A percentile compares a stretch with the other conserved stretches of the same genome.
Conservation (phyloP, 148 eudicot species). For the Amaranthus cruentus region DNA sequence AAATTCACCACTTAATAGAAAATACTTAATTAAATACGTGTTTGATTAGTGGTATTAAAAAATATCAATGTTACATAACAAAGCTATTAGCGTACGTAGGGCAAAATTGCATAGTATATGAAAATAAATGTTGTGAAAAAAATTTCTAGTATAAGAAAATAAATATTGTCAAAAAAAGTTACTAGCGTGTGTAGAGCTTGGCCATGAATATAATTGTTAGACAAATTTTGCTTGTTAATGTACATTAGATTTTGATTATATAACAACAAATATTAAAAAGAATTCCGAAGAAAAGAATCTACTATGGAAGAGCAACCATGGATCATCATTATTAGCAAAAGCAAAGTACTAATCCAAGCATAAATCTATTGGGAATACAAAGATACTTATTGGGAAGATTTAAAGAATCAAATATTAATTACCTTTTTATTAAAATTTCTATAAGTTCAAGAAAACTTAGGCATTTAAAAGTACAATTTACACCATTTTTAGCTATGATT, state of each 20-base stretch:
- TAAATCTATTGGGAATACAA: conserved; percentile 25
- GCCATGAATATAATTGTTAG: too few species aligned
- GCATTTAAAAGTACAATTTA: not conserved
- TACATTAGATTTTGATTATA: not conserved
- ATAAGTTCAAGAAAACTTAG: not conserved
- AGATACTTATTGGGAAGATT: conserved; percentile 18
- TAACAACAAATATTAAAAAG: not conserved
- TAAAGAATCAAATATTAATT: not conserved
- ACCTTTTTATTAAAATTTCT: not conserved
- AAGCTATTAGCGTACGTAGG: too few species aligned
- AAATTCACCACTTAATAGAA: too few species aligned
- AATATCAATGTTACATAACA: too few species aligned
- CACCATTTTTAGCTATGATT: not conserved
- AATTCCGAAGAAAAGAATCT: not conserved
- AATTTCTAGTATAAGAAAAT: too few species aligned
- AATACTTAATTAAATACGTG: too few species aligned
- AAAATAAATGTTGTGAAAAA: too few species aligned
- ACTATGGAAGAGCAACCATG: not conserved
- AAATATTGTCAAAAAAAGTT: too few species aligned
- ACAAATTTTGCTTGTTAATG: not conserved
- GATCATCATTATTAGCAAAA: conserved; percentile 17
- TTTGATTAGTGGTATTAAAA: too few species aligned
- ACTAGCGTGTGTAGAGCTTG: too few species aligned
- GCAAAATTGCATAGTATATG: too few species aligned
- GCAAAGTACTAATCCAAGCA: conserved; percentile 6